A percentile compares a stretch with the other conserved stretches of the same genome.
These are phyloP conservation scores for Agaricus blazei DNA, from an alignment of 768 basidiomycete species.

Conservation along the genomic window DNA sequence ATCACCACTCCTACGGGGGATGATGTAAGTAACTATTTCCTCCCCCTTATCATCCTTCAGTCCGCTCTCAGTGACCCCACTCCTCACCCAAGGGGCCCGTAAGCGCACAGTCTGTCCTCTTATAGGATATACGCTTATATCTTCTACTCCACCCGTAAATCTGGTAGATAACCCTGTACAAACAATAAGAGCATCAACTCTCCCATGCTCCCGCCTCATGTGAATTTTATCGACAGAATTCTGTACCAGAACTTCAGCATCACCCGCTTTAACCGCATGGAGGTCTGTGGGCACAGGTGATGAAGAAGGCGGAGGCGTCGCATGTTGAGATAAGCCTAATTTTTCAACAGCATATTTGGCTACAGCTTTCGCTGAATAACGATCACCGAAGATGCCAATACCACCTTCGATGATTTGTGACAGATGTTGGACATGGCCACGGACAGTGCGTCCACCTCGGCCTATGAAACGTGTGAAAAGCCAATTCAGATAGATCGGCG, in stretches of 20 bases:
- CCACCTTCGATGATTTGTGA: slow-evolving; percentile 66
- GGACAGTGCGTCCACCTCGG: slow-evolving; percentile 57
- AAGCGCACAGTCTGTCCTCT: slow-evolving; percentile 83
- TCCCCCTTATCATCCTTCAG: slow-evolving; percentile 26
- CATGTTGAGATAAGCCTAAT: not conserved
- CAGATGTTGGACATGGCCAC: slow-evolving; percentile 62
- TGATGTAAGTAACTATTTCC: slow-evolving; percentile 50
- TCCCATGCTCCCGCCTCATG: not conserved
- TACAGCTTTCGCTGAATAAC: slow-evolving; percentile 3
- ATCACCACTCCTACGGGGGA: slow-evolving; percentile 56
- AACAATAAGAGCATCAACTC: slow-evolving; percentile 50
- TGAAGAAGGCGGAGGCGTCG: not conserved
- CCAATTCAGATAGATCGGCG: slow-evolving; percentile 66
- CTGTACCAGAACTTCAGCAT: not conserved
- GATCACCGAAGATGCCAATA: slow-evolving; percentile 27
- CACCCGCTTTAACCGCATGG: not conserved
- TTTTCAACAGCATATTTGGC: slow-evolving; percentile 6
- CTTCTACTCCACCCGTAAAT: slow-evolving; percentile 78
- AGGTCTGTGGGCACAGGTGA: slow-evolving; percentile 1
- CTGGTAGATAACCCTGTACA: slow-evolving; percentile 73
- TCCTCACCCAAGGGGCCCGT: slow-evolving; percentile 60
- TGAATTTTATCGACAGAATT: slow-evolving; percentile 4
- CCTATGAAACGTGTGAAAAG: slow-evolving; percentile 60
- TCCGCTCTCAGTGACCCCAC: slow-evolving; percentile 41
- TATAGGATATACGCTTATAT: slow-evolving; percentile 67